Evolutionary conservation across 176 grass and related monocot genomes (phyloP), one percentile per base, ranked within the genome.

Genomic region (Musa schizocarpa): DNA sequence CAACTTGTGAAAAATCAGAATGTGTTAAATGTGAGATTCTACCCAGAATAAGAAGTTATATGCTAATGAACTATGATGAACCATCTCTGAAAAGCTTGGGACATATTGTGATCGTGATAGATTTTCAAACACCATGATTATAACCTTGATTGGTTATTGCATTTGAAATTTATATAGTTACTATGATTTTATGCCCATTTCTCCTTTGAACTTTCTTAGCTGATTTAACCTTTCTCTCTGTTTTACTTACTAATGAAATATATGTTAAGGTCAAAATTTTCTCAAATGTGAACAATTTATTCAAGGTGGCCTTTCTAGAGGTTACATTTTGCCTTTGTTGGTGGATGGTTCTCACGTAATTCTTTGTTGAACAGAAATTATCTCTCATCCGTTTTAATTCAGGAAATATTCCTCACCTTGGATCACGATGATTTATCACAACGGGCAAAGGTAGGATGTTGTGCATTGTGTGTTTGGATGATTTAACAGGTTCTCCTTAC

Each of bases 321-420:
- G 21, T 9, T 10, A 24, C 12, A 22, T 9, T 23, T 11, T 65
- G 63, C 63, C 24, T 26, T 26, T 65, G 8, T 71, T 69, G 67
- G 27, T 69, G 13, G 67, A 69, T 16, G 17, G 2, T 69, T 69
- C 9, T 49, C 50, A 69, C 3, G 50, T 50, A 51, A 49, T 52
- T 77, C 48, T 8, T 65, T 27, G 21, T 65, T 73, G 20, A 65
- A 59, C 90, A 98, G 95, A 83, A 98, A 98, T 77, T 98, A 98
- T 79, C 86, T 98, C 21, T 99, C 95, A 0, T 99, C 90, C 2
- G 95, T 99, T 81, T 84, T 99, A 86, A 94, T 99, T 84, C 95
- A 99, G 87, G 95, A 99, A 85, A 93, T 99, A 62, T 99, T 99
- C 87, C 95, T 99, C 78, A 99, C 90, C 54, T 90, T 99, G 83